phyloP scores from a whole-genome alignment of 495 filamentous ascomycete genomes.

The Penicillium alfredii region DNA sequence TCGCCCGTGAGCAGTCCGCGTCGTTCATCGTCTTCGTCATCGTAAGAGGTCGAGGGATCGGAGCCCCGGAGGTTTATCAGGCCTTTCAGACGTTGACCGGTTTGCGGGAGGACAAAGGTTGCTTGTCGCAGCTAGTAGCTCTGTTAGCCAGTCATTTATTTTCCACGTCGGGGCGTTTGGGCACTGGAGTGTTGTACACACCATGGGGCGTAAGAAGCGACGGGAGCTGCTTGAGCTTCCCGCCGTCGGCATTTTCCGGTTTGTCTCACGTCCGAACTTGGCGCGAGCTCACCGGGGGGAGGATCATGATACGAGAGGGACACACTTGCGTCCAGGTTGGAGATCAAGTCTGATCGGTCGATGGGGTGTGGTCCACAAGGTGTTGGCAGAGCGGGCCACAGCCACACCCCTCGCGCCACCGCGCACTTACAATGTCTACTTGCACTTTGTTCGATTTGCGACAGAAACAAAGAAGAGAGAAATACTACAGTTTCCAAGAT shows the following conservation, averaged over 20 bases:
- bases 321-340: no score
- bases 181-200: no score
- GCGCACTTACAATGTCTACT: no score
- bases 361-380: no score
- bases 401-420: no score
- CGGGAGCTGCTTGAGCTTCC: constrained; percentile 35
- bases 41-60: constrained; percentile 6
- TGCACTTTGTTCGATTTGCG: no score
- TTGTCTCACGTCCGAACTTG: constrained; percentile 10
- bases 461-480: no score
- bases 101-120: constrained; percentile 47
- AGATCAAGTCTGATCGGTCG: no score
- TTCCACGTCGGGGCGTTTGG: no score
- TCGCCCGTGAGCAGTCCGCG: constrained; percentile 36
- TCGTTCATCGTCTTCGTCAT: constrained; percentile 29
- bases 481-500: neutral
- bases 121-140: constrained; percentile 53
- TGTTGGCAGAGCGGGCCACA: no score
- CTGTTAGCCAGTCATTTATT: no score
- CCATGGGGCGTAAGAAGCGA: constrained; percentile 37
- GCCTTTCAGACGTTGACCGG: constrained; percentile 49
- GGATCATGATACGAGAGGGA: constrained; percentile 4
- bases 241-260: constrained; percentile 25
- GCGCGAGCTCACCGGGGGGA: constrained; percentile 8
- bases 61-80: constrained; percentile 42